phyloP scores from a whole-genome alignment of 2,329 filamentous ascomycete genomes.

The Alternaria alternata region DNA sequence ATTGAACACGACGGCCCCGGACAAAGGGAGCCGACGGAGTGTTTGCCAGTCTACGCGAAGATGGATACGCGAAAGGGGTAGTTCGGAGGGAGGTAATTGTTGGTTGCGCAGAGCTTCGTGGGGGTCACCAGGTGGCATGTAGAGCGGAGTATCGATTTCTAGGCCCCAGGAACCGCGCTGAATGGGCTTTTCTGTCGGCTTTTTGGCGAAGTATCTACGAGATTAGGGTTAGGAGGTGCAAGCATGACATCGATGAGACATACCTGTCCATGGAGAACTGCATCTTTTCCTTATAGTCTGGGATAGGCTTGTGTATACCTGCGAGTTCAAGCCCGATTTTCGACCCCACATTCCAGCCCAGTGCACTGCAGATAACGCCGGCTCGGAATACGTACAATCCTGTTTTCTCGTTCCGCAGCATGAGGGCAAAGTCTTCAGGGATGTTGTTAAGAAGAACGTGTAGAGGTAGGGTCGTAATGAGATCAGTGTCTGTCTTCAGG shows the following conservation, averaged over 20 bases:
- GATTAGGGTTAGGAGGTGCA: not conserved
- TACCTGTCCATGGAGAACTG: constrained; percentile 85
- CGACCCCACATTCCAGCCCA: constrained; percentile 79
- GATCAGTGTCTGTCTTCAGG: constrained; percentile 67
- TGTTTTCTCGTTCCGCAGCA: constrained; percentile 73
- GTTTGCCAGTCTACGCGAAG: constrained; percentile 91
- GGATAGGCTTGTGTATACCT: constrained; percentile 76
- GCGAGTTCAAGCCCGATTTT: constrained; percentile 77
- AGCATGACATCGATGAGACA: constrained; percentile 23
- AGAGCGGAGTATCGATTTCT: constrained; percentile 77
- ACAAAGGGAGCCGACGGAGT: constrained; percentile 77
- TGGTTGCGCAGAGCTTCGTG: constrained; percentile 67
- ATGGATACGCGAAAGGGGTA: constrained; percentile 68
- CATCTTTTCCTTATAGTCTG: constrained; percentile 89
- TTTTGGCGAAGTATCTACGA: constrained; percentile 76
- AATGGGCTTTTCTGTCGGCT: constrained; percentile 76
- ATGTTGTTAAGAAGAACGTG: constrained; percentile 77
- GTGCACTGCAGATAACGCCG: constrained; percentile 77
- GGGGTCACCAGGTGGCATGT: constrained; percentile 73
- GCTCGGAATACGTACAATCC: constrained; percentile 79
- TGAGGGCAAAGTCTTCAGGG: constrained; percentile 84
- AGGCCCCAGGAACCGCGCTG: constrained; percentile 87
- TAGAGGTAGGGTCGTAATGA: constrained; percentile 71
- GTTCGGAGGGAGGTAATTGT: constrained; percentile 60
- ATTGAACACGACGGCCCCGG: constrained; percentile 80